These are phyloP conservation scores for Ogataea nitratoaversa DNA, from an alignment of 805 yeast genomes.

Conservation along the genomic window DNA sequence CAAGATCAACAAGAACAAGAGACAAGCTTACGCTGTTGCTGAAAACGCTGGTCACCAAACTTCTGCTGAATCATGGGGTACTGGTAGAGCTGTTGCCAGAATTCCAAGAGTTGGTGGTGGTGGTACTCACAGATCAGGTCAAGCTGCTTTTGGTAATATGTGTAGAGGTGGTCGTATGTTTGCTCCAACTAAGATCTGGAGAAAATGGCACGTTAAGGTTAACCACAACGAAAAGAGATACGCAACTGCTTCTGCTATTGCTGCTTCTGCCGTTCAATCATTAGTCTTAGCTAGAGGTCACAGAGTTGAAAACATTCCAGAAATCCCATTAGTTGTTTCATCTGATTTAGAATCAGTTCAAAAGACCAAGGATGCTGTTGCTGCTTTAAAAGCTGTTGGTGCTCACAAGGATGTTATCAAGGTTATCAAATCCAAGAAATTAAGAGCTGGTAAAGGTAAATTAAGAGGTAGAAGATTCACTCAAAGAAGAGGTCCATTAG, in stretches of 20 bases:
- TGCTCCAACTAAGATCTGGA: slow-evolving; percentile 99
- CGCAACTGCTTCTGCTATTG: slow-evolving; percentile 99
- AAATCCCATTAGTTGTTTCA: slow-evolving; percentile 96
- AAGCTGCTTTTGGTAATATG: slow-evolving; percentile 99
- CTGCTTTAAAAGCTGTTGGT: slow-evolving; percentile 96
- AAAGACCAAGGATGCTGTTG: slow-evolving; percentile 99
- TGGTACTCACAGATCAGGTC: slow-evolving; percentile 99
- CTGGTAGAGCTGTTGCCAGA: slow-evolving; percentile 99
- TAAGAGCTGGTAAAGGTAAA: slow-evolving; percentile 99
- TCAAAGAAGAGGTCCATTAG: slow-evolving; percentile 99
- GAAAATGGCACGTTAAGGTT: slow-evolving; percentile 99
- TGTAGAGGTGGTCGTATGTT: slow-evolving; percentile 99
- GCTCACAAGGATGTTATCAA: slow-evolving; percentile 97
- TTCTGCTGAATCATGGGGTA: slow-evolving; percentile 99
- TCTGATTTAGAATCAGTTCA: slow-evolving; percentile 86
- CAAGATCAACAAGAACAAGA: slow-evolving; percentile 99
- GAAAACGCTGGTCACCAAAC: slow-evolving; percentile 99
- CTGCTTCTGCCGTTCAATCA: slow-evolving; percentile 98
- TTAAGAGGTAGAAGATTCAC: slow-evolving; percentile 99
- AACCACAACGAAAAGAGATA: slow-evolving; percentile 99
- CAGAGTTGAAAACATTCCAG: slow-evolving; percentile 97
- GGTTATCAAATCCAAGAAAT: slow-evolving; percentile 97
- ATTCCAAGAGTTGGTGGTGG: slow-evolving; percentile 99
- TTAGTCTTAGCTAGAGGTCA: slow-evolving; percentile 99
- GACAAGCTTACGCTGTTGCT: slow-evolving; percentile 99